phyloP scores from a whole-genome alignment of 2,329 filamentous ascomycete genomes.

The Harringtonia lauricola region DNA sequence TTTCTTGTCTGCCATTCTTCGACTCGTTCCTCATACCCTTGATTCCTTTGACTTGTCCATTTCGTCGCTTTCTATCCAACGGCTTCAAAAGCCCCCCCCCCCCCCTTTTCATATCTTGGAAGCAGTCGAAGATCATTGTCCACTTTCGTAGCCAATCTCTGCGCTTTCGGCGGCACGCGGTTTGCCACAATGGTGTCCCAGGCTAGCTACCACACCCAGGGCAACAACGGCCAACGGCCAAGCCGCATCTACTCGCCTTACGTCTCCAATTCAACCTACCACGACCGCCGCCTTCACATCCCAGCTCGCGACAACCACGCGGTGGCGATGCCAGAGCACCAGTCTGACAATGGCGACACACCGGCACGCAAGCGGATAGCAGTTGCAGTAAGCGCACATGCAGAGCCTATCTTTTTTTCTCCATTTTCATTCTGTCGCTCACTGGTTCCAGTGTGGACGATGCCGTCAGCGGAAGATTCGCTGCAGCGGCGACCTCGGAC shows the following conservation, averaged over 20 bases:
- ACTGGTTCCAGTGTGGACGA: slow-evolving; percentile 58
- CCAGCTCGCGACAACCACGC: slow-evolving; percentile 24
- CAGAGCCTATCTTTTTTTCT: neutral
- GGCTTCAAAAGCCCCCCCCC: too few species aligned
- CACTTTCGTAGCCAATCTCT: too few species aligned
- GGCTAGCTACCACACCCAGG: slow-evolving; percentile 20
- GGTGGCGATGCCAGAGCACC: slow-evolving; percentile 29
- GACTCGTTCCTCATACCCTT: neutral
- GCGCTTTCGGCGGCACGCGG: slow-evolving; percentile 3
- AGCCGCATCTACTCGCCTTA: slow-evolving; percentile 29
- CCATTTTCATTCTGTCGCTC: neutral
- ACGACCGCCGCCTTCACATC: slow-evolving; percentile 26
- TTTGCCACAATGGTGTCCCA: slow-evolving; percentile 30
- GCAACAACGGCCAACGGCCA: slow-evolving; percentile 28
- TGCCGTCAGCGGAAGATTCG: slow-evolving; percentile 92
- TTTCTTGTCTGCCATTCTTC: neutral
- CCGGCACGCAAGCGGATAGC: slow-evolving; percentile 46
- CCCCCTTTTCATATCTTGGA: too few species aligned
- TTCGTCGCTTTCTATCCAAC: too few species aligned
- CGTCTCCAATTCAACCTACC: slow-evolving; percentile 16
- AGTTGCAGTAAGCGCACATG: slow-evolving; percentile 38
- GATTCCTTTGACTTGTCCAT: too few species aligned
- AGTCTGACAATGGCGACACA: slow-evolving; percentile 27
- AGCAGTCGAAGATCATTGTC: too few species aligned
- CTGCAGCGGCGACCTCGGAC: slow-evolving; percentile 75